These are phyloP conservation scores for Dimargaris cristalligena DNA, from an alignment of 192 early-diverging fungal genomes.

Conservation along the genomic window DNA sequence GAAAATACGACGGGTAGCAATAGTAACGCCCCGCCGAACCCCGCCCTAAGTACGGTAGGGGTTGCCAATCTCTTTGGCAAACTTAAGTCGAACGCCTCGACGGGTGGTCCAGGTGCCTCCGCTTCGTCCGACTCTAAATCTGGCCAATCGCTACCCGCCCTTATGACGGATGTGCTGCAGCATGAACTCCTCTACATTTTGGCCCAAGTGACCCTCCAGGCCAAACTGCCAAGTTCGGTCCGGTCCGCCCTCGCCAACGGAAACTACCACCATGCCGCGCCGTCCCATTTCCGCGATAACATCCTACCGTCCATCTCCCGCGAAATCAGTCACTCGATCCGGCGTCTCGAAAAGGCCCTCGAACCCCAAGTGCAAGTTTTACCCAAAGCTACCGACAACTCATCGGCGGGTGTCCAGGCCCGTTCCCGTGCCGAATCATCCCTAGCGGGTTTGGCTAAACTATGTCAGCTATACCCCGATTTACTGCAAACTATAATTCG, in stretches of 20 bases:
- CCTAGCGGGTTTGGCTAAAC: background rate
- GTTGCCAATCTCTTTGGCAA: background rate
- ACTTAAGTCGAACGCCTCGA: background rate
- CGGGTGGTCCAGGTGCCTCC: background rate
- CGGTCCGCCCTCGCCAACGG: background rate
- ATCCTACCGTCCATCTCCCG: slow-evolving; percentile 1
- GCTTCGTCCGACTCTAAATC: background rate
- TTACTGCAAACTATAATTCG: background rate
- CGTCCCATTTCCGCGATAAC: background rate
- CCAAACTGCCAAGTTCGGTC: background rate
- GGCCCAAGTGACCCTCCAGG: background rate
- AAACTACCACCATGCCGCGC: background rate
- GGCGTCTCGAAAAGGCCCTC: background rate
- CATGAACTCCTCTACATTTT: background rate
- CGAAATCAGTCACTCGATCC: background rate
- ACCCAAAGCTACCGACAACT: background rate
- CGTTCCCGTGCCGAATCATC: background rate
- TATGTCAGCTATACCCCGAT: background rate
- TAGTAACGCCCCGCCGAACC: background rate
- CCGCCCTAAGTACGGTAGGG: background rate
- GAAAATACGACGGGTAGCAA: background rate
- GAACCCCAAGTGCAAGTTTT: background rate
- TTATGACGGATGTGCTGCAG: background rate
- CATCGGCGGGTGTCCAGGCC: background rate
- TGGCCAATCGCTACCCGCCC: too few species aligned